Evolutionary conservation across 768 basidiomycete genomes (phyloP).

Genomic region (Trametes coccinea): DNA sequence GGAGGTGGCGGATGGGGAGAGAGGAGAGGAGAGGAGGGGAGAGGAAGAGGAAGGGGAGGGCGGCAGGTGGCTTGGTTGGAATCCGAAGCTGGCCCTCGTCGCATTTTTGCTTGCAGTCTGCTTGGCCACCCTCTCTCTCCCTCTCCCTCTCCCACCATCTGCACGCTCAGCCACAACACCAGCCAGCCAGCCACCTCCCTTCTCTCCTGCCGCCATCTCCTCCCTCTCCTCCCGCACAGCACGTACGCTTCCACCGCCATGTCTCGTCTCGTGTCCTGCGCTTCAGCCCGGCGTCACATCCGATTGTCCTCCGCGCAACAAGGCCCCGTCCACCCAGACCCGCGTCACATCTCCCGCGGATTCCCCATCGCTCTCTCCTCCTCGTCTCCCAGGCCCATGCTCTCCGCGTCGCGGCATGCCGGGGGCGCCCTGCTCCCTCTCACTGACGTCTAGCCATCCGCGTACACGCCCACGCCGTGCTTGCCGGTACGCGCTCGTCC

Average conservation of each 20-base stretch:
- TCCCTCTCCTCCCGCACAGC: background rate
- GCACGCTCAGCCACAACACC: slow-evolving; percentile 27
- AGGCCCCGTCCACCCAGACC: slow-evolving; percentile 6
- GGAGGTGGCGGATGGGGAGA: slow-evolving; percentile 40
- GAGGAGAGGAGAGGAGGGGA: slow-evolving; percentile 45
- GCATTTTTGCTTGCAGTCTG: slow-evolving; percentile 33
- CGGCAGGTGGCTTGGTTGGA: slow-evolving; percentile 31
- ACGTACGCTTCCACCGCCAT: background rate
- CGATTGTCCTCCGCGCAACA: slow-evolving; percentile 12
- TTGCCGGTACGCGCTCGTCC: slow-evolving; percentile 5
- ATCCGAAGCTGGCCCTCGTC: slow-evolving; percentile 30
- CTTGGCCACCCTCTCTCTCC: slow-evolving; percentile 15
- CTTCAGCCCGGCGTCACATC: slow-evolving; percentile 12
- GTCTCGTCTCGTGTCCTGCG: background rate
- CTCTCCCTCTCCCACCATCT: slow-evolving; percentile 15
- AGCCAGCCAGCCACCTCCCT: slow-evolving; percentile 9
- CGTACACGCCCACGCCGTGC: slow-evolving; percentile 14
- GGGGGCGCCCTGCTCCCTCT: background rate
- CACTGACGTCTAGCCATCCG: background rate
- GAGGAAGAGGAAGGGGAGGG: slow-evolving; percentile 34
- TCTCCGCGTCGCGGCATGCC: slow-evolving; percentile 1
- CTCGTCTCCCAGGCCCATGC: slow-evolving; percentile 10
- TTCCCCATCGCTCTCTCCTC: slow-evolving; percentile 8
- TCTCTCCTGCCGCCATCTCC: slow-evolving; percentile 13
- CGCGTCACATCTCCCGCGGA: slow-evolving; percentile 20